These are phyloP conservation scores for Apiotrichum gamsii DNA, from an alignment of 1,284 basidiomycete species.

Conservation along the genomic window DNA sequence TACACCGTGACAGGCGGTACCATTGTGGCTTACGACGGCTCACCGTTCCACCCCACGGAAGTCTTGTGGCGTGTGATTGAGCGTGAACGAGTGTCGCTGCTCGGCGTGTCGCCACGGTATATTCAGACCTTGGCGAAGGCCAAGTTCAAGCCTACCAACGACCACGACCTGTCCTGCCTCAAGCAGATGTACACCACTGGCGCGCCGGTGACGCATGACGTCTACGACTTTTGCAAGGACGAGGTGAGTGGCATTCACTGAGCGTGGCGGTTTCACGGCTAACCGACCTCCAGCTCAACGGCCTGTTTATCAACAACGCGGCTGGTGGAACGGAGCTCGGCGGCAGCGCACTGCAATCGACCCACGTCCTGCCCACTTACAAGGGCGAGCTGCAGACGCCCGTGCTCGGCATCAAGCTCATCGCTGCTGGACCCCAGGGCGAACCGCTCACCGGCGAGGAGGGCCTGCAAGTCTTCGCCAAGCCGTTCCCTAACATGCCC, in stretches of 20 bases:
- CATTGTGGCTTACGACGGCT: constrained; percentile 38
- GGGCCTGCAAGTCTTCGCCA: constrained; percentile 34
- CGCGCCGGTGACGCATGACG: constrained; percentile 31
- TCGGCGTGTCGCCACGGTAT: constrained; percentile 34
- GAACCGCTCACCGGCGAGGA: constrained; percentile 19
- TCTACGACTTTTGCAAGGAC: constrained; percentile 19
- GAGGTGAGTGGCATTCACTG: constrained; percentile 8
- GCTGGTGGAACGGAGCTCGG: constrained; percentile 40
- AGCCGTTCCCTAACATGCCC: constrained; percentile 42
- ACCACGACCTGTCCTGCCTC: constrained; percentile 23
- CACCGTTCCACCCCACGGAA: constrained; percentile 35
- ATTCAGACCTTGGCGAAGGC: constrained; percentile 21
- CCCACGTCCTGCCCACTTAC: constrained; percentile 29
- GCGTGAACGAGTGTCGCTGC: constrained; percentile 29
- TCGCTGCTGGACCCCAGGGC: constrained; percentile 15
- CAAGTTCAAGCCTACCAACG: constrained; percentile 11
- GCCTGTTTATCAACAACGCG: constrained; percentile 29
- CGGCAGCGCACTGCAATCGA: constrained; percentile 28
- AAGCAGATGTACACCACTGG: constrained; percentile 36
- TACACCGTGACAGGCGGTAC: constrained; percentile 27
- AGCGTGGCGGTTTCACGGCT: no score
- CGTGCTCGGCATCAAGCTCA: constrained; percentile 34
- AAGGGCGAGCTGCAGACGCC: constrained; percentile 37
- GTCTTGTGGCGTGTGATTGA: constrained; percentile 27
- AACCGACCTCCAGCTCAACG: constrained; percentile 5